phyloP scores from a whole-genome alignment of 2,329 filamentous ascomycete species.

The Apiospora saccharicola region DNA sequence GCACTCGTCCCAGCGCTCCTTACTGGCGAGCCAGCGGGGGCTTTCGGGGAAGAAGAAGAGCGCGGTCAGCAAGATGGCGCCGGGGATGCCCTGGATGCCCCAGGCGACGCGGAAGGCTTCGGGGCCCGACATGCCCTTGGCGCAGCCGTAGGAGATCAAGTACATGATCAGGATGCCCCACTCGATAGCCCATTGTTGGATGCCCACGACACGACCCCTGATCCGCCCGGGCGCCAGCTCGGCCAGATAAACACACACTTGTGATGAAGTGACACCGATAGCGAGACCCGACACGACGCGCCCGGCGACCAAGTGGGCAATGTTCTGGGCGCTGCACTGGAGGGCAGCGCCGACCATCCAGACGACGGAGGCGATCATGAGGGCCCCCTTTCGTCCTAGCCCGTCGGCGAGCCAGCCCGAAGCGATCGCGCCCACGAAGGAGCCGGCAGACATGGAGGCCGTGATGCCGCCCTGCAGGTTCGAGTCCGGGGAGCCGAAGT shows the following conservation, averaged over 20 bases:
- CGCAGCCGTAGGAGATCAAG: constrained; percentile 70
- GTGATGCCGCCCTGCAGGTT: constrained; percentile 58
- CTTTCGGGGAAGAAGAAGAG: constrained; percentile 66
- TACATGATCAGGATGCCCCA: constrained; percentile 71
- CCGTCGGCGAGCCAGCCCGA: constrained; percentile 55
- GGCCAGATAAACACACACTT: constrained; percentile 72
- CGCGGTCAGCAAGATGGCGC: constrained; percentile 55
- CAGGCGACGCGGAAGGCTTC: constrained; percentile 67
- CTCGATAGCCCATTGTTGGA: constrained; percentile 77
- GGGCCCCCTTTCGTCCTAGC: constrained; percentile 48
- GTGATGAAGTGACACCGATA: constrained; percentile 69
- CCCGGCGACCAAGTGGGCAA: constrained; percentile 58
- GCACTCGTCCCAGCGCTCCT: constrained; percentile 50
- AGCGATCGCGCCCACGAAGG: constrained; percentile 52
- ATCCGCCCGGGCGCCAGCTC: constrained; percentile 64
- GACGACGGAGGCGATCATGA: constrained; percentile 51
- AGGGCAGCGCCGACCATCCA: constrained; percentile 65
- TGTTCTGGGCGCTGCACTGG: constrained; percentile 62
- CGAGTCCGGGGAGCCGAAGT: constrained; percentile 54
- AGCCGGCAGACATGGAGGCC: constrained; percentile 56
- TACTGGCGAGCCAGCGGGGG: constrained; percentile 62
- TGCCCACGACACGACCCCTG: constrained; percentile 70
- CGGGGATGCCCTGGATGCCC: constrained; percentile 56
- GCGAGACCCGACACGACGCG: constrained; percentile 67
- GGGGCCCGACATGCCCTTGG: constrained; percentile 55